Conservation (phyloP, 2,329 filamentous ascomycete species). For the Fusarium hostae region DNA sequence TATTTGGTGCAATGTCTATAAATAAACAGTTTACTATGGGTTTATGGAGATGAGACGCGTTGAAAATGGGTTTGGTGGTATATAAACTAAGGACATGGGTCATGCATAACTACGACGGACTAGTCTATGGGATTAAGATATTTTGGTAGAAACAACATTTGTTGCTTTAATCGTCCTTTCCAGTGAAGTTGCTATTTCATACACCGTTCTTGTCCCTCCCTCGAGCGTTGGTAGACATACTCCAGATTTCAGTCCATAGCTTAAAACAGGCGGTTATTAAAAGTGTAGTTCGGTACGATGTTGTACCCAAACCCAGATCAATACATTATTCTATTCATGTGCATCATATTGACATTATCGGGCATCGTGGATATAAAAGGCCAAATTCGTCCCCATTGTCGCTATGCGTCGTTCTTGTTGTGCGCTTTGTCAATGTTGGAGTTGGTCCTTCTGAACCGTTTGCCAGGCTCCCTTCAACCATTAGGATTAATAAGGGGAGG, state of each 20-base stretch:
- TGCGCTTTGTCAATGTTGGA: neutral
- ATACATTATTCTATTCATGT: slow-evolving; percentile 37
- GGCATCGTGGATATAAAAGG: slow-evolving; percentile 39
- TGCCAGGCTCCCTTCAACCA: neutral
- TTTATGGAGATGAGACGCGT: neutral
- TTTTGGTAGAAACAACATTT: neutral
- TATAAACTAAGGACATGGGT: neutral
- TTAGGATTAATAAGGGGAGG: neutral
- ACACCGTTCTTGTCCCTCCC: no score
- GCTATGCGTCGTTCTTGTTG: slow-evolving; percentile 5
- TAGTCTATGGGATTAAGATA: neutral
- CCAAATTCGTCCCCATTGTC: slow-evolving; percentile 20
- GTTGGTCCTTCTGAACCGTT: neutral
- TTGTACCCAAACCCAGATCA: slow-evolving; percentile 6
- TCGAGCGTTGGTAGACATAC: no score
- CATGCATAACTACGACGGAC: neutral
- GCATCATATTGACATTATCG: slow-evolving; percentile 40
- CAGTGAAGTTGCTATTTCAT: no score
- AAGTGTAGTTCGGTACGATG: neutral
- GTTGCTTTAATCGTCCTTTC: neutral
- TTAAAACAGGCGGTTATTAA: neutral
- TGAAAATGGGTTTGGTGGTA: neutral
- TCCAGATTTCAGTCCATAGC: no score
- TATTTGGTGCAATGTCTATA: neutral
- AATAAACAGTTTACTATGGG: neutral